These are phyloP conservation scores for Boletus rubroflammeus DNA, from an alignment of 768 basidiomycete species.

Conservation along the genomic window DNA sequence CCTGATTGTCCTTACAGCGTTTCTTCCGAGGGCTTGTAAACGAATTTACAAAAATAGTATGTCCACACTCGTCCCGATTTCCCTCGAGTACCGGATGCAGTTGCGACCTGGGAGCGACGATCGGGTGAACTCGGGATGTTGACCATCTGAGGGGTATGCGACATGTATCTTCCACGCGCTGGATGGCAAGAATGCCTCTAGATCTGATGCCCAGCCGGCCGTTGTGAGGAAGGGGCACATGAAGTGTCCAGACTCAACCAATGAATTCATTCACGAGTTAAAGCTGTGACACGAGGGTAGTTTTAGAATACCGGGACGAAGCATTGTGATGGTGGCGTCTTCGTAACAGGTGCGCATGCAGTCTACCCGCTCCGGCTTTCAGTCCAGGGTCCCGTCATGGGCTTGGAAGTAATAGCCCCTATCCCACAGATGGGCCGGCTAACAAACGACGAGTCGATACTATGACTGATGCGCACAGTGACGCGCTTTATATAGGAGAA, in stretches of 20 bases:
- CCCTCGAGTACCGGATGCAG: background rate
- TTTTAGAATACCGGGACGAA: background rate
- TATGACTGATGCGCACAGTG: background rate
- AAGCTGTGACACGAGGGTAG: background rate
- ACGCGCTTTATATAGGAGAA: background rate
- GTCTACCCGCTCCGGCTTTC: background rate
- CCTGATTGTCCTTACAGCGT: background rate
- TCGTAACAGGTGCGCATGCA: background rate
- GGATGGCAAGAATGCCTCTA: background rate
- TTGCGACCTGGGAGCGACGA: too few species aligned
- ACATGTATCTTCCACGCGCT: background rate
- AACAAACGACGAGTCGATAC: conserved; percentile 7
- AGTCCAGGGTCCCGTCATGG: background rate
- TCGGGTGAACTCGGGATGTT: background rate
- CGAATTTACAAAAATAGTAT: background rate
- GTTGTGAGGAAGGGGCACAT: background rate
- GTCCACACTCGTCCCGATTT: background rate
- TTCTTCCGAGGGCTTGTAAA: background rate
- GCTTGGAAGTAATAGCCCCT: background rate
- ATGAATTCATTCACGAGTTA: background rate
- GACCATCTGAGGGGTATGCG: background rate
- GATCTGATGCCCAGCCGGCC: background rate
- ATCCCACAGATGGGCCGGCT: conserved; percentile 1
- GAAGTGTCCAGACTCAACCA: background rate
- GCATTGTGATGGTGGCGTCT: background rate